Conservation (phyloP, 176 grass and related monocot genomes). For the Typha latifolia region DNA sequence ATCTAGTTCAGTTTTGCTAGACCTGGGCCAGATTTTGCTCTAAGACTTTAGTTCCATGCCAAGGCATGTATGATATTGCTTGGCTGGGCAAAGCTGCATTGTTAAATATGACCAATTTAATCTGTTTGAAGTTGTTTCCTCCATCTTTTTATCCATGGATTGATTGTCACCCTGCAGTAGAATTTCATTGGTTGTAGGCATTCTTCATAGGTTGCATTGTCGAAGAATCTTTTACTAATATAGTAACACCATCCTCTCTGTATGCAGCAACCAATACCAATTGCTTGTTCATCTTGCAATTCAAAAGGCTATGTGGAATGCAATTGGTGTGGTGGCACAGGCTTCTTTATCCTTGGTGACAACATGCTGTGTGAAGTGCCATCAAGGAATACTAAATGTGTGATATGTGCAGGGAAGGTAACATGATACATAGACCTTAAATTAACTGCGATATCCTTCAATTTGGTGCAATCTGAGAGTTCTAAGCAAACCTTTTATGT, state of each 20-base stretch:
- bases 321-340: constrained; percentile 82
- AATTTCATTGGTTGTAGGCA: no score
- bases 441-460: not conserved
- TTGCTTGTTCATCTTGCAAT: constrained; percentile 66
- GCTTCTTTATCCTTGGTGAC: constrained; percentile 94
- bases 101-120: no score
- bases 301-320: constrained; percentile 76
- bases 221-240: no score
- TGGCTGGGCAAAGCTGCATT: no score
- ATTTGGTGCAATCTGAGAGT: constrained; percentile 3
- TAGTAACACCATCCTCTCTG: constrained; percentile 16
- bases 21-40: no score
- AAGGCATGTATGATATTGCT: no score
- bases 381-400: constrained; percentile 69
- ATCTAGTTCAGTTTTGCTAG: no score
- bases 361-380: constrained; percentile 93
- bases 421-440: constrained; percentile 3
- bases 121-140: no score
- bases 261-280: constrained; percentile 83
- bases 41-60: no score
- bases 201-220: no score
- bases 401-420: constrained; percentile 87
- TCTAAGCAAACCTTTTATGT: not conserved
- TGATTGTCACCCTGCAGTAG: no score
- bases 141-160: no score